These are phyloP conservation scores for Acacia melanoxylon DNA, from an alignment of 306 rosid genomes.

Conservation along the genomic window DNA sequence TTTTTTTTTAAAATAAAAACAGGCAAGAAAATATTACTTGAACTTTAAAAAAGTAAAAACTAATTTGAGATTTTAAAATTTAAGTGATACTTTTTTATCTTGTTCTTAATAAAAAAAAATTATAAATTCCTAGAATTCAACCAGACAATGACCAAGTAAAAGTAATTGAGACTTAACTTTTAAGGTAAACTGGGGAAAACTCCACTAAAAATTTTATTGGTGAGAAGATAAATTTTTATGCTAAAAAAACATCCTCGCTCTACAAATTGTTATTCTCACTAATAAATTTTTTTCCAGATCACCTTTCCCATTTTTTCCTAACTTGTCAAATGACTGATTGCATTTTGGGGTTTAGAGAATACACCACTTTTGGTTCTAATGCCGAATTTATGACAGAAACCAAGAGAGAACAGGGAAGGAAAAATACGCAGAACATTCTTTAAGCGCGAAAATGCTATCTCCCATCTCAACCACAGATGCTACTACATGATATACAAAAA, in stretches of 20 bases:
- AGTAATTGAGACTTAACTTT: background rate
- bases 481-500: background rate
- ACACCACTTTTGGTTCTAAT: background rate
- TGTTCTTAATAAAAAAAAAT: no score
- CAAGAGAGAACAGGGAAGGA: background rate
- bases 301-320: no score
- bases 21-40: no score
- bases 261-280: no score
- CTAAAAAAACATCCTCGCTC: no score
- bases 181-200: no score
- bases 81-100: accelerated
- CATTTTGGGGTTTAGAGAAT: background rate
- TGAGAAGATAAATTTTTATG: no score
- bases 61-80: no score
- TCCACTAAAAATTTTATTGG: no score
- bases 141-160: background rate
- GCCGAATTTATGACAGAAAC: background rate
- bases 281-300: no score
- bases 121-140: background rate
- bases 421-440: background rate
- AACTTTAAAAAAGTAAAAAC: no score
- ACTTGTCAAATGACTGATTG: background rate
- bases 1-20: no score
- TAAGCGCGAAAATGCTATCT: background rate
- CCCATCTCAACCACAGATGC: constrained; percentile 5